These are phyloP conservation scores for Tripidium arundinaceum DNA, from an alignment of 202 grass and related monocot species.

Conservation along the genomic window DNA sequence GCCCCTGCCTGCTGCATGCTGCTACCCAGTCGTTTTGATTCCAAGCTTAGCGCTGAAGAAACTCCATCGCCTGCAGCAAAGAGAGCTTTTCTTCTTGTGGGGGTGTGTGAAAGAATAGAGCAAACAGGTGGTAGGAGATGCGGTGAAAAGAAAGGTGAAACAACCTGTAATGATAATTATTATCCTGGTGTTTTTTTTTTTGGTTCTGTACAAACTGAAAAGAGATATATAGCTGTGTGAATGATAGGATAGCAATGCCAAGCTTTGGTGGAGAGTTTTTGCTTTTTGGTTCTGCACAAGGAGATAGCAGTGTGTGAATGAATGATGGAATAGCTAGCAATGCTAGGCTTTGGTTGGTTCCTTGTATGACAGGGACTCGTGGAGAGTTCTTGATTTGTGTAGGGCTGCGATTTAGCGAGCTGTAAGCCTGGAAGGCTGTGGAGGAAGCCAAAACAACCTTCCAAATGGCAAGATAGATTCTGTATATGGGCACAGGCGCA, in stretches of 20 bases:
- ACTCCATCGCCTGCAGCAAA: constrained; percentile 29
- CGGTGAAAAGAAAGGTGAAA: constrained; percentile 2
- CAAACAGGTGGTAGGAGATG: constrained; percentile 1
- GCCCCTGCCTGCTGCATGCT: background rate
- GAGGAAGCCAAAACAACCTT: background rate
- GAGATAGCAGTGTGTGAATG: constrained; percentile 13
- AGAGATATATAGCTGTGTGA: too few relatives aligned
- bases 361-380: constrained; percentile 13
- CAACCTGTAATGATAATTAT: background rate
- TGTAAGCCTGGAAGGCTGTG: background rate
- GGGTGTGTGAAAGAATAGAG: constrained; percentile 14
- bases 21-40: constrained; percentile 31
- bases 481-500: background rate
- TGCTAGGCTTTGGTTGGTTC: background rate
- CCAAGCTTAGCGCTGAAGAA: constrained; percentile 50
- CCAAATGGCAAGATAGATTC: background rate
- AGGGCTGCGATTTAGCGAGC: background rate
- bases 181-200: background rate
- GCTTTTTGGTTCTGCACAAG: background rate
- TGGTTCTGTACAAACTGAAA: too few relatives aligned
- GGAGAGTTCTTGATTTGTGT: constrained; percentile 20
- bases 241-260: too few relatives aligned
- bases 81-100: constrained; percentile 19
- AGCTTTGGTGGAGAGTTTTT: background rate
- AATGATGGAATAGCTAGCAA: constrained; percentile 6